Percentiles rank a stretch among this genome's conserved stretches.
phyloP scores from a whole-genome alignment of 139 green algal species.

The Auxenochlorella protothecoides region DNA sequence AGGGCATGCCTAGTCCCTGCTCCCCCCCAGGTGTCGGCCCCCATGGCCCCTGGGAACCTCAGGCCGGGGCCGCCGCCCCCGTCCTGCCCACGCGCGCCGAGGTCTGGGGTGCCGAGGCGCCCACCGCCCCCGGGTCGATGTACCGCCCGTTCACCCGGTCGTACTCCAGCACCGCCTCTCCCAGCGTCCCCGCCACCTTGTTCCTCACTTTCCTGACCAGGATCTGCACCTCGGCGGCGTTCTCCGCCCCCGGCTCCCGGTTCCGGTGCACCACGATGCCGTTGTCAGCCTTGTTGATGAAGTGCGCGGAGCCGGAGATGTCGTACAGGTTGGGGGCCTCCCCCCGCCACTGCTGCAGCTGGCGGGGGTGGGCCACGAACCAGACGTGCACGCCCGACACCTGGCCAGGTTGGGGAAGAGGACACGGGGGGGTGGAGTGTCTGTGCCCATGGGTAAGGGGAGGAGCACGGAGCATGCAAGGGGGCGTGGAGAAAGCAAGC shows the following conservation, averaged over 20 bases:
- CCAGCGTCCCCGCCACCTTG: slow-evolving; percentile 80
- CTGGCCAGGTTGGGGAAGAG: not conserved
- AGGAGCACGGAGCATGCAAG: too few species aligned
- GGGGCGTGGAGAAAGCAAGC: too few species aligned
- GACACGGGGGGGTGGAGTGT: not conserved
- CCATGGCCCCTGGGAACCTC: too few species aligned
- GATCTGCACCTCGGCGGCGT: slow-evolving; percentile 31
- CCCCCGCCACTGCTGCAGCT: slow-evolving; percentile 71
- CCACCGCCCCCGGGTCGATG: slow-evolving; percentile 1
- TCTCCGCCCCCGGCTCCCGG: slow-evolving; percentile 31
- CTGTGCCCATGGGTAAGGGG: not conserved
- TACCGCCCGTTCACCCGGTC: slow-evolving; percentile 37
- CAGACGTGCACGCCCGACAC: slow-evolving; percentile 80
- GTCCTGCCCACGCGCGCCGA: too few species aligned
- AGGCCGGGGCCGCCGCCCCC: too few species aligned
- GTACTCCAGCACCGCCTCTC: slow-evolving; percentile 49
- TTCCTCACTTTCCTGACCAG: slow-evolving; percentile 73
- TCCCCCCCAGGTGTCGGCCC: too few species aligned
- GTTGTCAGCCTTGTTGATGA: slow-evolving; percentile 96
- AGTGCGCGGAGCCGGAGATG: slow-evolving; percentile 89
- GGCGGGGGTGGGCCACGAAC: slow-evolving; percentile 90
- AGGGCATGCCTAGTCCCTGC: too few species aligned
- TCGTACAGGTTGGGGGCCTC: slow-evolving; percentile 79
- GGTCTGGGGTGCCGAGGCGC: too few species aligned
- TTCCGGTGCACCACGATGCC: slow-evolving; percentile 90